These are phyloP conservation scores for Punica granatum DNA, from an alignment of 345 rosid species.

Conservation along the genomic window DNA sequence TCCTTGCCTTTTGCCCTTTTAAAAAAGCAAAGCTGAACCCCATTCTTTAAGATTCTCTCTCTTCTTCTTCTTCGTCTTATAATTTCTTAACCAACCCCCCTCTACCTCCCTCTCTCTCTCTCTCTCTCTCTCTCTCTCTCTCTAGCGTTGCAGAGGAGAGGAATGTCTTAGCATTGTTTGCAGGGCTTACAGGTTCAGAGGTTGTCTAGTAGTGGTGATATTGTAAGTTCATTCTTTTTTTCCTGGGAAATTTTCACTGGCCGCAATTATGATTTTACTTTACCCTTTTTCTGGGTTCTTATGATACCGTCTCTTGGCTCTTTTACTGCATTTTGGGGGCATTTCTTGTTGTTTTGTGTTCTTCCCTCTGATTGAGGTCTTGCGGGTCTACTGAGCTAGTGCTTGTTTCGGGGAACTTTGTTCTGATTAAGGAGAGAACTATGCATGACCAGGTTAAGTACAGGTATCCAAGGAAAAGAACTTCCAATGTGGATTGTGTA, in stretches of 20 bases:
- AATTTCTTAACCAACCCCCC: not conserved
- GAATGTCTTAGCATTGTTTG: slow-evolving; percentile 6
- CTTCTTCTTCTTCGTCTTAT: not conserved
- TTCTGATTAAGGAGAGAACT: not conserved
- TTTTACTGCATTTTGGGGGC: not conserved
- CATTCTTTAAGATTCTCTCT: not conserved
- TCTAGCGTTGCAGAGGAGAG: not conserved
- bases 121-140: slow-evolving; percentile 4
- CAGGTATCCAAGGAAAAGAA: not conserved
- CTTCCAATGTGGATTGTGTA: not conserved
- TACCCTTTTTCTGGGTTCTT: not conserved
- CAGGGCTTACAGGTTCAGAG: not conserved
- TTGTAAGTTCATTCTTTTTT: not conserved
- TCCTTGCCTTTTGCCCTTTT: slow-evolving; percentile 5
- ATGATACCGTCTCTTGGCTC: not conserved
- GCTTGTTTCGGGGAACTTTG: not conserved
- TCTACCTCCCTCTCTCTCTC: not conserved
- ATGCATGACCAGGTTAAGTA: not conserved
- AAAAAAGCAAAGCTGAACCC: not conserved
- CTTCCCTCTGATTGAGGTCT: not conserved
- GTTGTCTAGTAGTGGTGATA: not conserved
- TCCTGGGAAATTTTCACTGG: not conserved
- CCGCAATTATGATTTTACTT: not conserved
- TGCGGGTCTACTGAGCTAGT: not conserved
- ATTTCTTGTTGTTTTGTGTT: not conserved